These are phyloP conservation scores for Microsporum audouinii DNA, from an alignment of 2,329 filamentous ascomycete species.

Conservation along the genomic window DNA sequence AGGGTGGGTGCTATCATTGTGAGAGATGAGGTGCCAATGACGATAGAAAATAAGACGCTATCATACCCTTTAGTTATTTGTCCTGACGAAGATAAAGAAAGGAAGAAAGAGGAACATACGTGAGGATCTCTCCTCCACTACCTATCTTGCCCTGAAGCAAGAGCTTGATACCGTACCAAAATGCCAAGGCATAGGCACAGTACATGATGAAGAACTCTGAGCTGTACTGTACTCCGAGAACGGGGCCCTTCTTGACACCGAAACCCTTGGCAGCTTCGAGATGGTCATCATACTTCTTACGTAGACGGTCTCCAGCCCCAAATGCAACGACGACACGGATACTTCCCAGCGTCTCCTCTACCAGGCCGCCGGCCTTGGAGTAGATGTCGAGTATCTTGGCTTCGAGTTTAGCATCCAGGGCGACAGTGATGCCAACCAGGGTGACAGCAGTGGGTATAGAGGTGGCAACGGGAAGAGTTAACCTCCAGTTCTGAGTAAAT, in stretches of 20 bases:
- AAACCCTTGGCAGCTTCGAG: conserved; percentile 18
- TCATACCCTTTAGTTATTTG: conserved; percentile 1
- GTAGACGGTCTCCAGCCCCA: conserved; percentile 25
- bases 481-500: conserved; percentile 33
- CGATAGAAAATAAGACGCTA: conserved; percentile 22
- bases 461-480: conserved; percentile 35
- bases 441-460: conserved; percentile 36
- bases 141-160: conserved; percentile 17
- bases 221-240: conserved; percentile 22
- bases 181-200: conserved; percentile 24
- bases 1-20: conserved; percentile 32
- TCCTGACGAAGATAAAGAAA: not conserved
- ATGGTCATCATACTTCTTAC: conserved; percentile 20
- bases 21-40: conserved; percentile 30
- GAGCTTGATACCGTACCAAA: conserved; percentile 26
- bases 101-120: conserved; percentile 11
- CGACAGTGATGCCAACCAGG: conserved; percentile 18
- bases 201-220: conserved; percentile 25
- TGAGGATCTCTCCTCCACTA: conserved; percentile 20
- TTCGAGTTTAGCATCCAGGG: conserved; percentile 18
- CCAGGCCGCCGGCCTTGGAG: conserved; percentile 23
- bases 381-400: conserved; percentile 26
- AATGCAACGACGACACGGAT: conserved; percentile 43
- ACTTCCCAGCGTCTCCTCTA: conserved; percentile 41
- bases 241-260: conserved; percentile 22